A percentile compares a stretch with the other conserved stretches of the same genome.
These are phyloP conservation scores for Colletotrichum limetticola DNA, from an alignment of 2,329 filamentous ascomycete genomes.

Conservation along the genomic window DNA sequence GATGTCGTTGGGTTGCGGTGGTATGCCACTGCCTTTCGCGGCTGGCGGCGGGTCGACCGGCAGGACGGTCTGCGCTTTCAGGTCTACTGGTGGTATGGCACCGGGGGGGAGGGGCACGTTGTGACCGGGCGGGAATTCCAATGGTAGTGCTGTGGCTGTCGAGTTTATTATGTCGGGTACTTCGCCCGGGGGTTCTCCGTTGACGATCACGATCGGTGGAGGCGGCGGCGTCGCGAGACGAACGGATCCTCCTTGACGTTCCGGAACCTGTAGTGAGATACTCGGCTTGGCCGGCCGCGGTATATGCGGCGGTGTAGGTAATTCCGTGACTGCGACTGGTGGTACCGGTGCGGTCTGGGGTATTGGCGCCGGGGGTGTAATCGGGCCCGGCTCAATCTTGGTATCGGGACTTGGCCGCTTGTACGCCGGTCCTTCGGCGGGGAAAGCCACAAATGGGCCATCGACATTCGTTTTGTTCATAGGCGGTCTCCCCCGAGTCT, in stretches of 20 bases:
- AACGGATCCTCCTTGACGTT: slow-evolving; percentile 68
- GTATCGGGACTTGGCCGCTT: slow-evolving; percentile 52
- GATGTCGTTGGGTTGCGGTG: slow-evolving; percentile 3
- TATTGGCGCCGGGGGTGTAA: slow-evolving; percentile 14
- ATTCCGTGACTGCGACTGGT: neutral
- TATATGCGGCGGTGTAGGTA: neutral
- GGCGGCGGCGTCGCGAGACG: slow-evolving; percentile 70
- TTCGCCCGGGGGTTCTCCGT: slow-evolving; percentile 48
- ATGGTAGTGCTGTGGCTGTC: neutral
- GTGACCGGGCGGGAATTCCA: neutral
- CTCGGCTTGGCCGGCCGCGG: slow-evolving; percentile 47
- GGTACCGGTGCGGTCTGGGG: slow-evolving; percentile 8
- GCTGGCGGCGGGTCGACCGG: neutral
- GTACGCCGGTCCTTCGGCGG: slow-evolving; percentile 64
- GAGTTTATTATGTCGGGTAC: slow-evolving; percentile 21
- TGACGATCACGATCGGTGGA: slow-evolving; percentile 62
- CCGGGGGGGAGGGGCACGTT: neutral
- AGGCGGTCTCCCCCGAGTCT: slow-evolving; percentile 82
- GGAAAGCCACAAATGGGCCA: slow-evolving; percentile 76
- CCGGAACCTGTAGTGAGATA: slow-evolving; percentile 55
- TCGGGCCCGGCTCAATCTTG: slow-evolving; percentile 42
- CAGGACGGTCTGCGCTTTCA: neutral
- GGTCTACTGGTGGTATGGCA: neutral
- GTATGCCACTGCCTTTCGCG: neutral
- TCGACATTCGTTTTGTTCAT: slow-evolving; percentile 70